Conservation (phyloP, 75 land plant species). For the Azolla pinnata region DNA sequence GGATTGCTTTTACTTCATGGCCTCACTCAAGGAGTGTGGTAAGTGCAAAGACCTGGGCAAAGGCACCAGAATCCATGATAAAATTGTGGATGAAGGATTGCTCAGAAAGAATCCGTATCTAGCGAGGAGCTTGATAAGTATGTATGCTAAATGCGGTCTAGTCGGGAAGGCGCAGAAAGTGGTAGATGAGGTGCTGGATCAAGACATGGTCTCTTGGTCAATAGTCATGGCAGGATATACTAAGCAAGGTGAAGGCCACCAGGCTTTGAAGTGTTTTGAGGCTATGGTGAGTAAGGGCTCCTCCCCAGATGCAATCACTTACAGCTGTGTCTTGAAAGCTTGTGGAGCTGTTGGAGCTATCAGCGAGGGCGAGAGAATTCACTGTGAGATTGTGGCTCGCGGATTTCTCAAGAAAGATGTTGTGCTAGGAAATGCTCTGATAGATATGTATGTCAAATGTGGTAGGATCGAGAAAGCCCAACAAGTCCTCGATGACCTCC, state of each 20-base stretch:
- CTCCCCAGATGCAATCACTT: constrained; percentile 4
- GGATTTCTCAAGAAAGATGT: constrained; percentile 5
- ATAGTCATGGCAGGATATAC: constrained; percentile 3
- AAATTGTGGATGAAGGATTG: not conserved
- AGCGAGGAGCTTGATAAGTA: not conserved
- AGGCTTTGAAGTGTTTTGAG: constrained; percentile 9
- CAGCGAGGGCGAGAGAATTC: constrained; percentile 11
- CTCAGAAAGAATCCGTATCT: constrained; percentile 3
- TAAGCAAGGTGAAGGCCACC: not conserved
- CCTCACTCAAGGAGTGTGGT: not conserved
- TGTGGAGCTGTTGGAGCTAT: constrained; percentile 4
- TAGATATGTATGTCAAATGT: constrained; percentile 12
- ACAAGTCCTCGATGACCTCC: constrained; percentile 5
- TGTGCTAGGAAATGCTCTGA: constrained; percentile 1
- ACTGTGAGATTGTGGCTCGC: constrained; percentile 1
- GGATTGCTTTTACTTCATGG: too few species aligned
- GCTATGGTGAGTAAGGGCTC: constrained; percentile 2
- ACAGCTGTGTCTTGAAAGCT: constrained; percentile 14
- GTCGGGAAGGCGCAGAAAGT: constrained; percentile 6
- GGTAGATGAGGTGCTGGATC: not conserved
- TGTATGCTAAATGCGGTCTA: constrained; percentile 9
- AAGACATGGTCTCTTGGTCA: constrained; percentile 7
- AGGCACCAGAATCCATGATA: not conserved
- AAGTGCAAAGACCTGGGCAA: not conserved
- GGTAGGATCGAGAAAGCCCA: constrained; percentile 13